A percentile compares a stretch with the other conserved stretches of the same genome.
Evolutionary conservation across 768 basidiomycete species (phyloP).

Genomic region (Roridomyces roridus): DNA sequence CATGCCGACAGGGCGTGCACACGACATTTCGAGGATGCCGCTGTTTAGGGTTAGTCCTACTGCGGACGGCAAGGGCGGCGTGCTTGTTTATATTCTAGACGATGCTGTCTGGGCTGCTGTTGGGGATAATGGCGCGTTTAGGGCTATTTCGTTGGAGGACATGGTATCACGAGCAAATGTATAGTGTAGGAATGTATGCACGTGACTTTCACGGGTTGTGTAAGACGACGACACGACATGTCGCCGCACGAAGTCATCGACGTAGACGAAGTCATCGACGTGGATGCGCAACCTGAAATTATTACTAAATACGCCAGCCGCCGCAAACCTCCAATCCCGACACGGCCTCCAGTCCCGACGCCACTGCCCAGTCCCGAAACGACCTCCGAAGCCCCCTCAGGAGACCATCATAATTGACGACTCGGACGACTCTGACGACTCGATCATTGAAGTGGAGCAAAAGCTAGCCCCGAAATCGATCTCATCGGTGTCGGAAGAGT

Average conservation of each 20-base stretch:
- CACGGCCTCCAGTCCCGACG: too few species aligned
- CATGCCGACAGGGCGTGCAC: conserved; percentile 84
- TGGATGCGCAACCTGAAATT: background rate
- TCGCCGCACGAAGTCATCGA: background rate
- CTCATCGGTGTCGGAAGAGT: too few species aligned
- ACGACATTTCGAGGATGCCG: conserved; percentile 88
- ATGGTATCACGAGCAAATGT: conserved; percentile 75
- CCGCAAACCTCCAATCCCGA: too few species aligned
- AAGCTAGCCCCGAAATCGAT: background rate
- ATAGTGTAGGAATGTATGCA: conserved; percentile 9
- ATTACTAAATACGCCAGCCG: too few species aligned
- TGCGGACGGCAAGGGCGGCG: conserved; percentile 84
- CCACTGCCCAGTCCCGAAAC: background rate
- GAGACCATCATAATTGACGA: conserved; percentile 16
- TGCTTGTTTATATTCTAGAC: conserved; percentile 89
- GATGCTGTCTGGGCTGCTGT: conserved; percentile 89
- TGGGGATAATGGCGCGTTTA: conserved; percentile 65
- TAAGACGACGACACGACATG: too few species aligned
- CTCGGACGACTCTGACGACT: conserved; percentile 4
- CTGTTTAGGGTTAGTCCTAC: conserved; percentile 82
- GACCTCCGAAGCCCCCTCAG: background rate
- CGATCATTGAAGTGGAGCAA: background rate
- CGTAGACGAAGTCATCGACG: background rate
- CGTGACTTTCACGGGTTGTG: too few species aligned
- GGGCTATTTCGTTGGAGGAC: conserved; percentile 85